Percentiles rank a stretch among this genome's conserved stretches.
Conservation (phyloP, 805 yeast genomes). For the Metschnikowia lunata region DNA sequence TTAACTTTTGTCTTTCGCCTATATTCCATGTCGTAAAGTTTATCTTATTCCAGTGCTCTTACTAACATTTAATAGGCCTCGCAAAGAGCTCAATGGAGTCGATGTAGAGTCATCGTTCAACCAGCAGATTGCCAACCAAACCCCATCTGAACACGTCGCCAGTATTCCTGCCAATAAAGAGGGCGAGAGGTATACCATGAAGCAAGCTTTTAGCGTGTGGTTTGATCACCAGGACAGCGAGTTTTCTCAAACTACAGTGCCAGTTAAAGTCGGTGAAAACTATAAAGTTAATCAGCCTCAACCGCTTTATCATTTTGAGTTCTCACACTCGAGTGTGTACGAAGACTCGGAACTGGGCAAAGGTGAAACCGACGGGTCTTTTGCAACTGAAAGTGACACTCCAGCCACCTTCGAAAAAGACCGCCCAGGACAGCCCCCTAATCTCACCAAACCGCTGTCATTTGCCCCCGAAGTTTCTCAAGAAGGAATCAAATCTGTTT, state of each 20-base stretch:
- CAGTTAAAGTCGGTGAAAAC: slow-evolving; percentile 21
- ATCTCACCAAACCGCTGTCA: not conserved
- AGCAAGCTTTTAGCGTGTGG: slow-evolving; percentile 54
- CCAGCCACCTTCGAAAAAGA: not conserved
- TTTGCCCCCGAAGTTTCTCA: not conserved
- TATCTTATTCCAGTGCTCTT: too few relatives aligned
- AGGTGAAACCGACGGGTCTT: slow-evolving; percentile 2
- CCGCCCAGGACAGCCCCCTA: slow-evolving; percentile 1
- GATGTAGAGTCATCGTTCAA: slow-evolving; percentile 1
- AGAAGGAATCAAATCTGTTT: not conserved
- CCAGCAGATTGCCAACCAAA: slow-evolving; percentile 1
- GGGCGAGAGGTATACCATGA: slow-evolving; percentile 44
- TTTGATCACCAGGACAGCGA: slow-evolving; percentile 28
- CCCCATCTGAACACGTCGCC: slow-evolving; percentile 3
- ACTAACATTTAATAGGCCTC: slow-evolving; percentile 10
- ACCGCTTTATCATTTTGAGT: slow-evolving; percentile 35
- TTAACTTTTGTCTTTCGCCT: too few relatives aligned
- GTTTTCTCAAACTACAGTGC: slow-evolving; percentile 11
- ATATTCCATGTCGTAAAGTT: too few relatives aligned
- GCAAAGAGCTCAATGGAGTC: slow-evolving; percentile 12
- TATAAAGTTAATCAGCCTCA: slow-evolving; percentile 30
- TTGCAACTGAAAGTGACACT: not conserved
- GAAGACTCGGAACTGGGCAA: slow-evolving; percentile 1
- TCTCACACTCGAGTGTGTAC: slow-evolving; percentile 16
- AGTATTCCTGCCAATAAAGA: slow-evolving; percentile 36